A percentile compares a stretch with the other conserved stretches of the same genome.
phyloP scores from a whole-genome alignment of 202 grass and related monocot genomes.

The Sporobolus alterniflorus region DNA sequence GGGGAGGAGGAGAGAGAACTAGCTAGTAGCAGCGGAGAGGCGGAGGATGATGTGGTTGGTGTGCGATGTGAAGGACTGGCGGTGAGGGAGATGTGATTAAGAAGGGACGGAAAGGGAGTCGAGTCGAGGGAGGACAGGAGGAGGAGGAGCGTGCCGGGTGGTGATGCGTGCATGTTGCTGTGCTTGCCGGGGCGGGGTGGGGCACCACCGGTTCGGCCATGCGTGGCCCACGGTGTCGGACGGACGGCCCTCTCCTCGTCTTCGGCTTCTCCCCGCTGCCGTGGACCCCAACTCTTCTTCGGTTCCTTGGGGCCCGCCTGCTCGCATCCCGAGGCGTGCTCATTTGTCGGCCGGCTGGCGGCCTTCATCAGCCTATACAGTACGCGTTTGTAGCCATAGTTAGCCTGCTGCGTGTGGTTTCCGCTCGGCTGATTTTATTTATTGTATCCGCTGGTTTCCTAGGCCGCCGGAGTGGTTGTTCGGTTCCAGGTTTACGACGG shows the following conservation, averaged over 20 bases:
- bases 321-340: conserved; percentile 46
- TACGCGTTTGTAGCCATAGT: too few relatives aligned
- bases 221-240: conserved; percentile 36
- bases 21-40: neutral
- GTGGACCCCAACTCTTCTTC: too few relatives aligned
- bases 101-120: conserved; percentile 51
- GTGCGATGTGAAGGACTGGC: conserved; percentile 44
- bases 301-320: conserved; percentile 9
- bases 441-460: too few relatives aligned
- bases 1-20: neutral
- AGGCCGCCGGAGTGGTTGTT: too few relatives aligned
- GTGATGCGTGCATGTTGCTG: conserved; percentile 43
- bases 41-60: conserved; percentile 13
- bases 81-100: conserved; percentile 54
- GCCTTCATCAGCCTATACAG: too few relatives aligned
- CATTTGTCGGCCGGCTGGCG: conserved; percentile 27
- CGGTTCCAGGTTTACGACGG: too few relatives aligned
- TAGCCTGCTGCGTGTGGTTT: too few relatives aligned
- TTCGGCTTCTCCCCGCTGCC: neutral
- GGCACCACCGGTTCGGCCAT: neutral
- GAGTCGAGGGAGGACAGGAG: neutral
- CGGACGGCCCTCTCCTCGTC: neutral
- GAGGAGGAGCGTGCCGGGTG: conserved; percentile 10
- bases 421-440: too few relatives aligned
- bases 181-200: neutral